These are phyloP conservation scores for Hamigera avellanea DNA, from an alignment of 495 filamentous ascomycete species.

Conservation along the genomic window DNA sequence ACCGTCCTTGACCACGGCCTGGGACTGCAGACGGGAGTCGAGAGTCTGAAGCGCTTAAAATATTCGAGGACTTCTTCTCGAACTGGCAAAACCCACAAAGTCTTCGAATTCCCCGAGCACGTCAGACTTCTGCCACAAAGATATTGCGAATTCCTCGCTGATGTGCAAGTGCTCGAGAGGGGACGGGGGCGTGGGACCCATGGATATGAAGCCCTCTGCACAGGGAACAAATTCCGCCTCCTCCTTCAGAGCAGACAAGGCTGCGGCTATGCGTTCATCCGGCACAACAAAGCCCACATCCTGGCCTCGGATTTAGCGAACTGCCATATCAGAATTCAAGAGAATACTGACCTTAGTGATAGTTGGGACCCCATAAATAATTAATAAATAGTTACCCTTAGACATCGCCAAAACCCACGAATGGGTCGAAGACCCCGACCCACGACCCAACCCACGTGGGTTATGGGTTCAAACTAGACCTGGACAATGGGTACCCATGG, in stretches of 20 bases:
- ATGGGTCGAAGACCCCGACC: too few species aligned
- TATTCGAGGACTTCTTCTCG: conserved; percentile 3
- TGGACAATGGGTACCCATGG: too few species aligned
- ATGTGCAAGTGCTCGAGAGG: conserved; percentile 13
- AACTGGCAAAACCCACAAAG: conserved; percentile 2
- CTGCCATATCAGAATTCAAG: neutral
- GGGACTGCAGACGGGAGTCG: conserved; percentile 9
- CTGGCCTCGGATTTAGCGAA: too few species aligned
- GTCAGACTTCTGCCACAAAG: conserved; percentile 13
- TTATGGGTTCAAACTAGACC: too few species aligned
- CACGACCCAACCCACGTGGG: too few species aligned
- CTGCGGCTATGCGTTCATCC: conserved; percentile 7
- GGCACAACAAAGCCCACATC: conserved; percentile 11
- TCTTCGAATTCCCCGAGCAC: conserved; percentile 12
- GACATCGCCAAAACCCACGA: too few species aligned
- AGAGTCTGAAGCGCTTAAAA: conserved; percentile 9
- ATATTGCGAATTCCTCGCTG: conserved; percentile 10
- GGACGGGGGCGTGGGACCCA: conserved; percentile 1
- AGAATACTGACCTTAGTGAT: conserved; percentile 12
- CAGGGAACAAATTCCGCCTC: conserved; percentile 12
- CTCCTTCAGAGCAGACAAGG: conserved; percentile 6
- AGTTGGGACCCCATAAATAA: conserved; percentile 15
- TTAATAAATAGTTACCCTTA: conserved; percentile 17
- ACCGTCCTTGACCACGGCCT: conserved; percentile 16
- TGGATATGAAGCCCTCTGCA: conserved; percentile 4